Evolutionary conservation across 1,284 basidiomycete species (phyloP), one percentile per base, ranked within the genome.

Genomic region (Leucoagaricus sp.): DNA sequence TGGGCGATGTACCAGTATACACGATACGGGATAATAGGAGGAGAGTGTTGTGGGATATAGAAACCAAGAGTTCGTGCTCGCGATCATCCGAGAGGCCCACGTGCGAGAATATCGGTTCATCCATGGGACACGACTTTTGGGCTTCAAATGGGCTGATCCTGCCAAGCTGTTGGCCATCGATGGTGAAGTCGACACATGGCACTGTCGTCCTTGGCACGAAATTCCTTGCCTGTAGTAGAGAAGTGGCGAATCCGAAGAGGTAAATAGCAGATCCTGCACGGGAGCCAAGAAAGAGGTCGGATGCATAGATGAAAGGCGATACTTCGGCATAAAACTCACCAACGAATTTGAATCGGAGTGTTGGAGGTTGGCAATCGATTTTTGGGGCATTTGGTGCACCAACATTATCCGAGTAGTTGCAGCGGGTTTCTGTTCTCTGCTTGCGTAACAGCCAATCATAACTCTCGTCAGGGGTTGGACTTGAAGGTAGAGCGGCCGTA

Each of bases 11-110:
- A 15, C 42, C 26, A 19, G 78, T 79, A 60, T 78, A 79, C 8
- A 80, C 63, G 47, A 81, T 68, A 59, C 76, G 78, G 64, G 83
- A 80, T 48, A 84, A 75, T 4, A 81, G 61, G 57, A 84, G 76
- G 2, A 75, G 72, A 12, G 80, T 81, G 57, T 75, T 73, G 28
- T 72, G 71, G 15, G 71, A 78, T 55, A 84, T 69, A 49, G 70
- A 71, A 36, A 83, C 67, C 19, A 69, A 65, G 25, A 85, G 66
- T 41, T 72, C 61, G 64, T 84, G 82, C 2, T 69, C 67, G 15
- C 13, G 49, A 3, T 63, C 69, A 31, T 79, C 70, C 15, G 68
- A 19, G 10, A 83, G 65, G n/a, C 67, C 70, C 38, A 58, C 49
- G 45, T 66, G 63, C 25, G 71, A 65, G 63, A 82, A 77, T 1